Conservation (phyloP, 345 rosid genomes). For the Lenwebbia sp. region DNA sequence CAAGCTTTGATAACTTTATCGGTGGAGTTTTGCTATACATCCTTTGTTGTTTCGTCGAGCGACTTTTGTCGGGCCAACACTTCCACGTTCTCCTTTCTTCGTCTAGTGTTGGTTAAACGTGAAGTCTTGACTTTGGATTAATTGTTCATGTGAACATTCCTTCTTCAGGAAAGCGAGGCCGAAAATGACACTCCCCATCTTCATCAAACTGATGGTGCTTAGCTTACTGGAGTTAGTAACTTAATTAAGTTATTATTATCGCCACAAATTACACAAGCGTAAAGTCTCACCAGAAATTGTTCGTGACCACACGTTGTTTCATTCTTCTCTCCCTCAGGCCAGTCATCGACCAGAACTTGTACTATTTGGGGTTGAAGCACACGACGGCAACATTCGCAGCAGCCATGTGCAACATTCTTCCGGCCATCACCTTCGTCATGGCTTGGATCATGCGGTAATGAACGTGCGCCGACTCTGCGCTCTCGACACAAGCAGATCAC, state of each 20-base stretch:
- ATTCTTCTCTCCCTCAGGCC: slow-evolving; percentile 28
- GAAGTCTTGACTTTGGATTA: not conserved
- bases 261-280: not conserved
- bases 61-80: not conserved
- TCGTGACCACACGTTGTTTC: not conserved
- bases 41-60: not conserved
- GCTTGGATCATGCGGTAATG: slow-evolving; percentile 53
- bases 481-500: not conserved
- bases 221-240: slow-evolving; percentile 55
- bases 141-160: not conserved
- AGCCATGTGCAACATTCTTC: slow-evolving; percentile 74
- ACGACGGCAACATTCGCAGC: slow-evolving; percentile 84
- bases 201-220: slow-evolving; percentile 51
- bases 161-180: slow-evolving; percentile 17
- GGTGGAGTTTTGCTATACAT: not conserved
- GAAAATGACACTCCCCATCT: slow-evolving; percentile 56
- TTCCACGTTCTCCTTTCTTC: too few relatives aligned
- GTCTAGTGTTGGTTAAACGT: not conserved
- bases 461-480: not conserved
- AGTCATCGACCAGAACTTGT: slow-evolving; percentile 81
- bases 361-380: slow-evolving; percentile 64
- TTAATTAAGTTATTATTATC: not conserved
- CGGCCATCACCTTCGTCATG: slow-evolving; percentile 70
- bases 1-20: not conserved
- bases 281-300: not conserved